phyloP scores from a whole-genome alignment of 495 filamentous ascomycete genomes.

The Bathelium albidoporum region DNA sequence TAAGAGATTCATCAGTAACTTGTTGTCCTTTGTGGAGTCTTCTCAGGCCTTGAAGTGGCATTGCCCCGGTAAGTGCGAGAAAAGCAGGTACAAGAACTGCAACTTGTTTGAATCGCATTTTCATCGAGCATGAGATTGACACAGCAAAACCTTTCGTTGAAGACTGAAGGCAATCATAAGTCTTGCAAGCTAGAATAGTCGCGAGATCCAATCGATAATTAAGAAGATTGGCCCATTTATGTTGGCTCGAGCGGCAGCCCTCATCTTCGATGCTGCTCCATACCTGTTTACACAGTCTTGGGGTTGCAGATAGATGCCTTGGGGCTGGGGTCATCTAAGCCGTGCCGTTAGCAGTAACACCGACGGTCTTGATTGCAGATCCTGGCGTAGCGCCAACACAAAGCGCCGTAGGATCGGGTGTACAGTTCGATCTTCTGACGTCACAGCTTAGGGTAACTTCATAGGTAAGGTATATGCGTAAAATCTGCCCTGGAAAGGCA shows the following conservation, averaged over 20 bases:
- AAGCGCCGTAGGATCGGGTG: neutral
- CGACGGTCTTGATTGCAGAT: neutral
- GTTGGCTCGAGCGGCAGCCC: neutral
- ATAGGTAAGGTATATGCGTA: neutral
- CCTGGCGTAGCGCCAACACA: neutral
- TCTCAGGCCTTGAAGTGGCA: neutral
- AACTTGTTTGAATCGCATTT: neutral
- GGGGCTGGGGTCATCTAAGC: neutral
- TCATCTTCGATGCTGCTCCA: neutral
- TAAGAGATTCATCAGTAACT: neutral
- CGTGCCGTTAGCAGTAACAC: neutral
- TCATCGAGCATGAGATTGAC: neutral
- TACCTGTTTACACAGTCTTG: neutral
- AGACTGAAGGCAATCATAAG: neutral
- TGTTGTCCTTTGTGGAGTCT: neutral
- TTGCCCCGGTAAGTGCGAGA: neutral
- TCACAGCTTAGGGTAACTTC: neutral
- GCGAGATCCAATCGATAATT: neutral
- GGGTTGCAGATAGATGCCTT: neutral
- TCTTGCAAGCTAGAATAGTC: neutral
- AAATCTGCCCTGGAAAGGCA: neutral
- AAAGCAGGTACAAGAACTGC: neutral
- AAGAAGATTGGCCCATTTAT: neutral
- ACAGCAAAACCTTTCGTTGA: neutral
- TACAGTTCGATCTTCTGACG: neutral